Evolutionary conservation across 768 basidiomycete genomes (phyloP).

Genomic region (Chalciporus sphaerocephalus): DNA sequence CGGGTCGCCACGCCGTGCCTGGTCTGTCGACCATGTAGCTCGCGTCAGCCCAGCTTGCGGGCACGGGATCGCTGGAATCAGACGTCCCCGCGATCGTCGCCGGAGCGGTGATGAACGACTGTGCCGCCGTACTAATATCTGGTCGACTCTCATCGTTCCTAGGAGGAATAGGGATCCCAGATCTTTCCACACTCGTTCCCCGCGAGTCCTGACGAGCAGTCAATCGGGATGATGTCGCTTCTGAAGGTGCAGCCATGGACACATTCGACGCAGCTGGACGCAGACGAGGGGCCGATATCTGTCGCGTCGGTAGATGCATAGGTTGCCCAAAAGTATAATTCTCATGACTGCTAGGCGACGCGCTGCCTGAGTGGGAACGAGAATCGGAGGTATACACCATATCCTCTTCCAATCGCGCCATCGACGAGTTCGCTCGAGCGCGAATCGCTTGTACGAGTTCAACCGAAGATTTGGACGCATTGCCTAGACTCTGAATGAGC

Average conservation of each 20-base stretch:
- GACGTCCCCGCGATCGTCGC: slow-evolving; percentile 55
- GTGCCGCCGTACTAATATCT: slow-evolving; percentile 65
- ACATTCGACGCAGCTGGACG: slow-evolving; percentile 15
- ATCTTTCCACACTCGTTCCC: slow-evolving; percentile 19
- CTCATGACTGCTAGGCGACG: slow-evolving; percentile 49
- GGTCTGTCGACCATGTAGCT: slow-evolving; percentile 43
- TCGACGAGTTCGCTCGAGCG: slow-evolving; percentile 62
- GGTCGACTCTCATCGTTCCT: slow-evolving; percentile 40
- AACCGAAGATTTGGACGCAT: slow-evolving; percentile 57
- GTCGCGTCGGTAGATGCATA: slow-evolving; percentile 33
- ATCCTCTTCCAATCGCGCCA: slow-evolving; percentile 62
- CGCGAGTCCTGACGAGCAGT: slow-evolving; percentile 16
- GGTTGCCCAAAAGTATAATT: slow-evolving; percentile 74
- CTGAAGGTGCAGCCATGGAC: slow-evolving; percentile 26
- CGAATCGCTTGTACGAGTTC: slow-evolving; percentile 50
- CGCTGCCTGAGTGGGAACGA: slow-evolving; percentile 42
- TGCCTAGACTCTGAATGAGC: slow-evolving; percentile 58
- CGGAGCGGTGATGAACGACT: slow-evolving; percentile 65
- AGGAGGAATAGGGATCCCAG: slow-evolving; percentile 25
- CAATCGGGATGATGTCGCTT: slow-evolving; percentile 21
- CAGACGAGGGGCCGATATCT: slow-evolving; percentile 15
- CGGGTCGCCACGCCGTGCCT: slow-evolving; percentile 36
- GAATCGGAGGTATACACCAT: slow-evolving; percentile 34
- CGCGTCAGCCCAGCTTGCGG: slow-evolving; percentile 46
- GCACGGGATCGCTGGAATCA: slow-evolving; percentile 45